Conservation (phyloP, 139 green algal genomes). For the Choricystis sp. region DNA sequence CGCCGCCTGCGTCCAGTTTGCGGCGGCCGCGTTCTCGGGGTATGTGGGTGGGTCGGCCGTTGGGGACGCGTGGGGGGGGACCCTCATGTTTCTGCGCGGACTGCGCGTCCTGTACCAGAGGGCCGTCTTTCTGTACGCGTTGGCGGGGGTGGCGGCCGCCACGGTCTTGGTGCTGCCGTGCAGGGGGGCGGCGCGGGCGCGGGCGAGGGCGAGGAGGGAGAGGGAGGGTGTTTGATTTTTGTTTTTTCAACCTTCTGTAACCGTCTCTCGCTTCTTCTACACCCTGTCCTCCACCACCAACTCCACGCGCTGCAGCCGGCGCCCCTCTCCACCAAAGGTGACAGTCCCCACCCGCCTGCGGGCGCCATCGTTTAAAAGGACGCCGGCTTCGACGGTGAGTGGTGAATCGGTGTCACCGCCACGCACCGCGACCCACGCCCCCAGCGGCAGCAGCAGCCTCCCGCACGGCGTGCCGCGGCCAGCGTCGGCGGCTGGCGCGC, state of each 20-base stretch:
- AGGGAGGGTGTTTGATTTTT: no score
- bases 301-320: no score
- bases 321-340: no score
- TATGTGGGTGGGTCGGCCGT: slow-evolving; percentile 60
- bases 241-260: no score
- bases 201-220: no score
- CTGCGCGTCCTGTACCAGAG: slow-evolving; percentile 55
- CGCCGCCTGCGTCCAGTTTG: slow-evolving; percentile 73
- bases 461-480: background rate
- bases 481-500: background rate
- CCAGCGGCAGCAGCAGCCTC: background rate
- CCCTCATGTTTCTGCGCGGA: slow-evolving; percentile 38
- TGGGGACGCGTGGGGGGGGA: slow-evolving; percentile 56
- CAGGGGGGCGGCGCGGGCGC: background rate
- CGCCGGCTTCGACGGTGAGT: background rate
- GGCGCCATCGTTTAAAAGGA: background rate
- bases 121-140: slow-evolving; percentile 48
- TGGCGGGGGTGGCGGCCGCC: slow-evolving; percentile 25
- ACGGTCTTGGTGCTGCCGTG: slow-evolving; percentile 1
- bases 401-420: background rate
- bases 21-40: slow-evolving; percentile 45
- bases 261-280: no score
- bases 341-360: no score
- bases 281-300: no score
- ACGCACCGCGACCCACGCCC: background rate